Base-by-base conservation (phyloP, 2,329 filamentous ascomycete species). In the Cladophialophora bantiana region DNA sequence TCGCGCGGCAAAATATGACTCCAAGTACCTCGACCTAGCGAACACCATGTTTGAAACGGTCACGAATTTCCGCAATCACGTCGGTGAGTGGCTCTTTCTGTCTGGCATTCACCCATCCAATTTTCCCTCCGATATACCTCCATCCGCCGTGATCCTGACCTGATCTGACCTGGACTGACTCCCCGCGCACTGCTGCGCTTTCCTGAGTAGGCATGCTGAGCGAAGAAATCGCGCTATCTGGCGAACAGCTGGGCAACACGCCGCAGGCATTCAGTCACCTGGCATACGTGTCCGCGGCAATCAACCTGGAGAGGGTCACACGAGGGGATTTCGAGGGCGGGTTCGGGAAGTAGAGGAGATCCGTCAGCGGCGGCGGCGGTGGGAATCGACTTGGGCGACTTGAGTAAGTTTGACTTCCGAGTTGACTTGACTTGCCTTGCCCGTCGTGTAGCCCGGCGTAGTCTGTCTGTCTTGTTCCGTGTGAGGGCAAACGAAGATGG, bases 191-290 rank as follows among this genome's bases (percentile, higher is more conserved):
- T 26, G 26, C 26, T 26, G 26, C 26, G 26, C 26, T 26, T 26
- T 26, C 26, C 26, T 26, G 26, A 2, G 26, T 26, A 50, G 45
- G 45, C 72, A 93, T 93, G 86, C 93, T 93, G 76, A 91, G 88
- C 7, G 90, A 93, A 76, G 90, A 93, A 79, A 93, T 93, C 73
- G 86, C 90, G 4, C 83, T 89, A 61, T 88, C 85, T 59, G 91
- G 91, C 10, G 90, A 93, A 78, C 90, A 93, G 79, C 82, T 93
- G 66, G 91, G 91, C 1, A 93, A 93, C 74, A 93, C 90, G 15
- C 90, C 91, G 0, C 90, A 93, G 78, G 90, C 91, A 0, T 93
- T 93, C 72, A 91, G 88, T 71, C 90, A 94, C 75, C 78, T 94
- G 68, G 89, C 90, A 1, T 83, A 92, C 74, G 87, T 93, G 73